phyloP scores from a whole-genome alignment of 2,329 filamentous ascomycete species.

The Trichocomaceae sp. region DNA sequence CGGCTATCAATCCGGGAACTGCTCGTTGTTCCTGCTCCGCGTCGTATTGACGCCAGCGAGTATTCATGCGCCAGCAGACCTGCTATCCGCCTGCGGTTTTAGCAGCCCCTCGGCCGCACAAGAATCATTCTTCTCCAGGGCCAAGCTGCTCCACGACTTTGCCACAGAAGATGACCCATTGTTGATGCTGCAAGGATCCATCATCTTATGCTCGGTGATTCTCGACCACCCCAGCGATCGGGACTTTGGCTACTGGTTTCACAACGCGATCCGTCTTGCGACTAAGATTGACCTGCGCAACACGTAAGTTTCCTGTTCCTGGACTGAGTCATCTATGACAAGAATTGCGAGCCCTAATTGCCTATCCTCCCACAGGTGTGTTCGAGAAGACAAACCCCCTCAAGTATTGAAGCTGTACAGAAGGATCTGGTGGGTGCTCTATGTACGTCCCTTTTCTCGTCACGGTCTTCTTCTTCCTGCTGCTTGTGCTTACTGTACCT shows the following conservation, averaged over 20 bases:
- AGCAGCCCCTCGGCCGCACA: not conserved
- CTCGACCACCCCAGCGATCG: not conserved
- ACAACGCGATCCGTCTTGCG: not conserved
- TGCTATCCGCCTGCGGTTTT: not conserved
- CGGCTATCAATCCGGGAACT: not conserved
- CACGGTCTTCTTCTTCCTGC: not conserved
- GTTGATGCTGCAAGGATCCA: not conserved
- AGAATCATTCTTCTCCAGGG: not conserved
- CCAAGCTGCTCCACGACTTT: not conserved
- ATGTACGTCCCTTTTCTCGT: not conserved
- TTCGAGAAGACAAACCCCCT: not conserved
- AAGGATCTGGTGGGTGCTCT: not conserved
- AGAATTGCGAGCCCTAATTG: not conserved
- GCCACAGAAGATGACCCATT: not conserved
- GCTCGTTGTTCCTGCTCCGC: not conserved
- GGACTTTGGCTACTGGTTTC: not conserved
- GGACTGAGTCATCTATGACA: not conserved
- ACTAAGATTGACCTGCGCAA: not conserved
- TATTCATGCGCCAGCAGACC: not conserved
- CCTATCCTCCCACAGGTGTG: not conserved
- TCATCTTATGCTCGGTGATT: not conserved
- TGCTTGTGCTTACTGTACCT: not conserved
- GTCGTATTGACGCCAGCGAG: not conserved
- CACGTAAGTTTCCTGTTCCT: not conserved
- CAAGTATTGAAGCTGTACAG: not conserved